Base-by-base conservation (phyloP, 257 asterid genomes). In the Plantago elongata region DNA sequence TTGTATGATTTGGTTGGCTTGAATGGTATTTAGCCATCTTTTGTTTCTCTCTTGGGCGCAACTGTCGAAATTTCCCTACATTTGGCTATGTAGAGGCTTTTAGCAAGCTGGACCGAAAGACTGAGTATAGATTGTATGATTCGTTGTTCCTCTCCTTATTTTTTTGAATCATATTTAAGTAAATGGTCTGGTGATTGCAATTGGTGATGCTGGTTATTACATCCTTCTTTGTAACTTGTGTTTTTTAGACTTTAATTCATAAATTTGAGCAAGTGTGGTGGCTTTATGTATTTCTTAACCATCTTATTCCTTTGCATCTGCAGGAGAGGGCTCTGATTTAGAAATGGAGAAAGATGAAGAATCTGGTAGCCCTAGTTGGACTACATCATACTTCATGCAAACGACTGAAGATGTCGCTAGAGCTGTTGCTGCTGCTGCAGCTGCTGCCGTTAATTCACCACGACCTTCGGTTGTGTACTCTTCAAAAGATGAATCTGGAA, bases 361-460 rank as follows among this genome's bases (percentile, higher is more conserved):
- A 61, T 64, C 84, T 9, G 95, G 76, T 66, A 90, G 95, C 70
- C 95, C 97, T 18, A 69, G 96, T 62, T 87, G 99, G 99, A 77
- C 90, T 63, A 77, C 96, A n/a, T 81, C 96, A 42, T 84, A 80
- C 58, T 82, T 82, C 73, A 79, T 73, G 82, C 97, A 83, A 78
- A 85, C 99, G 66, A 79, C 90, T 45, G 99, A 93, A 78, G 99
- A 93, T 67, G 96, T 93, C 61, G 96, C 97, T 12, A 81, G 84
- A 77, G 99, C 94, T 57, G 94, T 93, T 70, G 97, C 95, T 15
- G 95, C 99, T 5, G 96, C 99, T 1, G 94, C 97, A 9, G 89
- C 97, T 1, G 87, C 97, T 1, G 86, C 97, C 68, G 83, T 85
- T 47, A 84, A 81, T 57, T 77, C 96, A 8, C 87, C 97, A 45